Base-by-base conservation (phyloP, 2,329 filamentous ascomycete species). In the Capronia americana region DNA sequence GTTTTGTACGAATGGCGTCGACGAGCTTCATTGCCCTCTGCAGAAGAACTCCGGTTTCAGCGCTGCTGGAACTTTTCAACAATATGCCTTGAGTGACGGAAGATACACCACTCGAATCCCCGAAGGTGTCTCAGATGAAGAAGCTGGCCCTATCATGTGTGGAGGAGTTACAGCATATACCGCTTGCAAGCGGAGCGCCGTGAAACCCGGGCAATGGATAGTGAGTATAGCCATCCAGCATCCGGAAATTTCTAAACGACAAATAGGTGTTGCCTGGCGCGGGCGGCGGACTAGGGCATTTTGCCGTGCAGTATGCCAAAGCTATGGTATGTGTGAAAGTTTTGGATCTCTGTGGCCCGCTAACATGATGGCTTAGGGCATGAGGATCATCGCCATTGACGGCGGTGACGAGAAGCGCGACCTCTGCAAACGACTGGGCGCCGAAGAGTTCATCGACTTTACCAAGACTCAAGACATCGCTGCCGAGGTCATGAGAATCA, bases 1-100 rank as follows among this genome's bases (percentile, higher is more conserved):
- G 73, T 96, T 91, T 85, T 97, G 93, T 83, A 88, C 64, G 14
- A 66, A 67, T 50, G 76, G 77, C 24, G 72, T 64, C 8, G 77
- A 79, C 57, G 77, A 78, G 53, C 61, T 78, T 26, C 77, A 78
- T 51, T 78, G 77, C 50, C 71, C 74, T 0, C 73, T 75, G 20
- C 77, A 79, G 70, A 70, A 74, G 34, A 78, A 79, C 34, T 72
- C 72, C n/a, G 77, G 77, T 10, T 79, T 81, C 61, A 78, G 74
- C 3, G 74, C 73, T 30, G 71, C 77, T 1, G 77, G 77, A 6
- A 79, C 77, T 1, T 79, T 78, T 60, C 77, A 78, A 63, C 74
- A 79, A 60, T 79, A 78, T 57, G 72, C 70, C 50, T 48, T 78
- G 44, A 76, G 75, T 11, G 75, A 77, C 59, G 77, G 74, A 7